These are phyloP conservation scores for Capsicum pubescens DNA, from an alignment of 257 asterid species.

Conservation along the genomic window DNA sequence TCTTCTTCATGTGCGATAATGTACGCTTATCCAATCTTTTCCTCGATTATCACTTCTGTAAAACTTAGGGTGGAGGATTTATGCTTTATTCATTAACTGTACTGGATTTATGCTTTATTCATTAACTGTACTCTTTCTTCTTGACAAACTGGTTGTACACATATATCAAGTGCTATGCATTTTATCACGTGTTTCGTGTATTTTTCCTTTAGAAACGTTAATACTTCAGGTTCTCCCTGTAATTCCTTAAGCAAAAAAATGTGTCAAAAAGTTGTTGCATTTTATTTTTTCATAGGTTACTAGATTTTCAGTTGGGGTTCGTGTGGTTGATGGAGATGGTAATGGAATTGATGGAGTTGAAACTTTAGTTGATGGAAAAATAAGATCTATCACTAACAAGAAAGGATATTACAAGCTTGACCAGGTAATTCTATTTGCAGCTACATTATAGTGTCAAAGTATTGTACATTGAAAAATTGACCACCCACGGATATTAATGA, in stretches of 20 bases:
- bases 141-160: background rate
- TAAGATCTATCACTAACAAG: slow-evolving; percentile 75
- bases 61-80: background rate
- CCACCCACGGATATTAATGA: background rate
- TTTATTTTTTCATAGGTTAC: slow-evolving; percentile 68
- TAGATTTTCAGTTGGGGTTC: slow-evolving; percentile 98
- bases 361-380: slow-evolving; percentile 80
- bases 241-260: slow-evolving; percentile 9
- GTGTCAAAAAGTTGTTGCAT: slow-evolving; percentile 9
- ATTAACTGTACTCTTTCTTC: background rate
- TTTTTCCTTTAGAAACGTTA: slow-evolving; percentile 4
- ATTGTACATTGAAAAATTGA: background rate
- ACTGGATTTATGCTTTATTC: background rate
- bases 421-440: slow-evolving; percentile 63
- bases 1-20: background rate
- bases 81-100: too few relatives aligned
- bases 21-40: background rate
- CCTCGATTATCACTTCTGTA: slow-evolving; percentile 1
- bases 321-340: slow-evolving; percentile 88
- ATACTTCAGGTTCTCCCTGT: background rate
- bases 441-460: background rate
- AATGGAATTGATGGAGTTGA: slow-evolving; percentile 73
- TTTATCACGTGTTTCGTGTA: background rate
- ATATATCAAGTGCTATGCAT: slow-evolving; percentile 13
- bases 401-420: slow-evolving; percentile 95